phyloP scores from a whole-genome alignment of 768 basidiomycete genomes.

The Tylopilus felleus region DNA sequence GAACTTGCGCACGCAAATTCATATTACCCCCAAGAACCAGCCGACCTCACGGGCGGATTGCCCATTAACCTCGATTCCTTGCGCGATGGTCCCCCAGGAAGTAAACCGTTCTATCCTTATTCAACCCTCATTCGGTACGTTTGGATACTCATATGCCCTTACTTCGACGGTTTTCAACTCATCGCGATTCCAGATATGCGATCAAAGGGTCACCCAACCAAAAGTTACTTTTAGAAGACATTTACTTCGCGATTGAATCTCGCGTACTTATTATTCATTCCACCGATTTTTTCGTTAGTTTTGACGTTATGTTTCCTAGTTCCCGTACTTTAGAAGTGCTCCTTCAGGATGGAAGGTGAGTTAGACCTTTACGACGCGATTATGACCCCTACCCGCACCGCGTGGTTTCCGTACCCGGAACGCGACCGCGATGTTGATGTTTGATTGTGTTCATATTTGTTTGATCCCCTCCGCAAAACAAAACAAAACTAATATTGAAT shows the following conservation, averaged over 20 bases:
- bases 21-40: constrained; percentile 73
- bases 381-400: not conserved
- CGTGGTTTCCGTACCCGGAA: constrained; percentile 15
- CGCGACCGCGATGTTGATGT: constrained; percentile 64
- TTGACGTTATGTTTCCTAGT: constrained; percentile 42
- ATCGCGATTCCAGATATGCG: constrained; percentile 57
- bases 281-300: not conserved
- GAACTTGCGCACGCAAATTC: constrained; percentile 54
- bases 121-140: constrained; percentile 85
- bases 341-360: constrained; percentile 92
- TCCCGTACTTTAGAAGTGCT: constrained; percentile 84
- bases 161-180: not conserved
- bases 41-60: constrained; percentile 77
- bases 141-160: not conserved
- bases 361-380: constrained; percentile 4
- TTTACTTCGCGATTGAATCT: constrained; percentile 89
- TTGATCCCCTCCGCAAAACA: constrained; percentile 35
- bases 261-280: constrained; percentile 49
- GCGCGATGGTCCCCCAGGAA: constrained; percentile 83
- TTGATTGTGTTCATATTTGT: constrained; percentile 61
- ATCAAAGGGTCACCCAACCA: constrained; percentile 90
- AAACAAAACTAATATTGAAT: constrained; percentile 24
- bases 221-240: constrained; percentile 82
- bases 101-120: constrained; percentile 89
- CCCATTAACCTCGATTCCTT: constrained; percentile 86